phyloP scores from a whole-genome alignment of 1,284 basidiomycete species.

The Phlebopus sp. region DNA sequence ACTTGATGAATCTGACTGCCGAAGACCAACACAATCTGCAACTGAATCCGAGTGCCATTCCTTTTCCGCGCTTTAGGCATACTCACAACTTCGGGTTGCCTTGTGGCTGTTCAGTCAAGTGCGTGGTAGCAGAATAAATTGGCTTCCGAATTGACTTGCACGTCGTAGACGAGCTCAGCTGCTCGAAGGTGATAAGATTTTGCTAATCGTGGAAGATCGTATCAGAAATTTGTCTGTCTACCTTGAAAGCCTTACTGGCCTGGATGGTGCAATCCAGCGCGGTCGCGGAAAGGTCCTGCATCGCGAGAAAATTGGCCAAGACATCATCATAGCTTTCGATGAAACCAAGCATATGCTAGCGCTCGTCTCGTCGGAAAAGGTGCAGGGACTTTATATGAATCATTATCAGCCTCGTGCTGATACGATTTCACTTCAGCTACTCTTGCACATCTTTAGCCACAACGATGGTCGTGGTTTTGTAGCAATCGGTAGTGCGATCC shows the following conservation, averaged over 20 bases:
- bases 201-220: slow-evolving; percentile 41
- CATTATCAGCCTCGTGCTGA: no score
- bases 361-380: slow-evolving; percentile 42
- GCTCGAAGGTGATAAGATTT: slow-evolving; percentile 37
- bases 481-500: slow-evolving; percentile 37
- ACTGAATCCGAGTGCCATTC: slow-evolving; percentile 36
- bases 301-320: slow-evolving; percentile 43
- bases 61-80: slow-evolving; percentile 32
- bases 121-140: slow-evolving; percentile 11
- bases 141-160: no score
- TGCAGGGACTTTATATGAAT: slow-evolving; percentile 13
- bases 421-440: no score
- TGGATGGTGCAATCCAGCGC: slow-evolving; percentile 34
- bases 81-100: slow-evolving; percentile 35
- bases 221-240: slow-evolving; percentile 36
- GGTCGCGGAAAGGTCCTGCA: slow-evolving; percentile 35
- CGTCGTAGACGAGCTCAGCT: slow-evolving; percentile 35
- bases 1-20: slow-evolving; percentile 37
- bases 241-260: slow-evolving; percentile 33
- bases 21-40: slow-evolving; percentile 43
- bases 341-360: slow-evolving; percentile 47
- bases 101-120: slow-evolving; percentile 36
- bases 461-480: slow-evolving; percentile 39
- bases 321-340: slow-evolving; percentile 46
- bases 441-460: slow-evolving; percentile 43